These are phyloP conservation scores for Pseudozyma sp. DNA, from an alignment of 1,284 basidiomycete species.

Conservation along the genomic window DNA sequence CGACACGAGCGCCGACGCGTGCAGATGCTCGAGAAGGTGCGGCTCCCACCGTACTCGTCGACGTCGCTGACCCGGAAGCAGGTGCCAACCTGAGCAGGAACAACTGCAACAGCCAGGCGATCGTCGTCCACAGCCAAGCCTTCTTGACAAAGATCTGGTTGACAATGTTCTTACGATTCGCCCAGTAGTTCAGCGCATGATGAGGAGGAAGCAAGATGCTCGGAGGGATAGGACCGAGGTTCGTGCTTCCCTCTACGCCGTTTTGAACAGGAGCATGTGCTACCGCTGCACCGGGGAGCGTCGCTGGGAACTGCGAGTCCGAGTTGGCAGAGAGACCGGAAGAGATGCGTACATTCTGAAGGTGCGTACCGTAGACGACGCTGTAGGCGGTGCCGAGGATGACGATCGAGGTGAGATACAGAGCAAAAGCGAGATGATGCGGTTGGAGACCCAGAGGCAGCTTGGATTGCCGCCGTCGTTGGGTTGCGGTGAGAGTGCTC, in stretches of 20 bases:
- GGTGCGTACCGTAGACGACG: slow-evolving; percentile 72
- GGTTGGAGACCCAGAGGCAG: slow-evolving; percentile 38
- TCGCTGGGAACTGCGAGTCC: slow-evolving; percentile 20
- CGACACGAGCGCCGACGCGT: slow-evolving; percentile 2
- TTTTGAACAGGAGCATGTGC: slow-evolving; percentile 17
- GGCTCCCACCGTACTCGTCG: not conserved
- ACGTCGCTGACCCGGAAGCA: not conserved
- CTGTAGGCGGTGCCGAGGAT: slow-evolving; percentile 74
- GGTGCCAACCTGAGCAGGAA: slow-evolving; percentile 31
- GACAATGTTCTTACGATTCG: slow-evolving; percentile 82
- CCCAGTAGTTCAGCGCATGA: slow-evolving; percentile 67
- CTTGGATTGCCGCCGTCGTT: slow-evolving; percentile 20
- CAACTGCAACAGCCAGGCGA: slow-evolving; percentile 42
- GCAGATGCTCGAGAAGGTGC: slow-evolving; percentile 12
- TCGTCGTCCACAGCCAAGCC: slow-evolving; percentile 87
- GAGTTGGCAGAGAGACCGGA: slow-evolving; percentile 61
- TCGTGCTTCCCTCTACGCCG: slow-evolving; percentile 71
- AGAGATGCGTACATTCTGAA: slow-evolving; percentile 48
- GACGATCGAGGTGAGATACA: slow-evolving; percentile 70
- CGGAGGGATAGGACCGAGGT: slow-evolving; percentile 72
- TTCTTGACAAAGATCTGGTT: slow-evolving; percentile 90
- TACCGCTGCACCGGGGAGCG: slow-evolving; percentile 35
- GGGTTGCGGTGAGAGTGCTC: slow-evolving; percentile 9
- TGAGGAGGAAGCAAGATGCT: slow-evolving; percentile 74
- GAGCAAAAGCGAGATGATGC: slow-evolving; percentile 50